Percentiles rank a stretch among this genome's conserved stretches.
Evolutionary conservation across 371 early-diverging fungal species (phyloP).

Genomic region (Chytridium lagenaria): DNA sequence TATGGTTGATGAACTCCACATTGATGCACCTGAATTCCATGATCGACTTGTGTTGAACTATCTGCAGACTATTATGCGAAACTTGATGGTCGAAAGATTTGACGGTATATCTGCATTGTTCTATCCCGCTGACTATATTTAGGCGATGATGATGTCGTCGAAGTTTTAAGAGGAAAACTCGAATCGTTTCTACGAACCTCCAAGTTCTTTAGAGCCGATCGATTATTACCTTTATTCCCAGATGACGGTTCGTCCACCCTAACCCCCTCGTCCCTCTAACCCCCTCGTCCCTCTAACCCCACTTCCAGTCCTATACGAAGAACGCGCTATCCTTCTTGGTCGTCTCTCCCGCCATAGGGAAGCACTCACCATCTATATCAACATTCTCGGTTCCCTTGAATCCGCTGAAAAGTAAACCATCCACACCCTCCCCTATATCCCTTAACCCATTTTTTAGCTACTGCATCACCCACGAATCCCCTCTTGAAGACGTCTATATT

Average conservation of each 20-base stretch:
- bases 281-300: not conserved
- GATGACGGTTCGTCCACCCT: conserved; percentile 70
- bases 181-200: conserved; percentile 70
- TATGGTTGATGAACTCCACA: conserved; percentile 71
- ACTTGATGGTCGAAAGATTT: not conserved
- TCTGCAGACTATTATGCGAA: conserved; percentile 61
- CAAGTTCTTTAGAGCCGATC: conserved; percentile 74
- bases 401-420: conserved; percentile 65
- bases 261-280: not conserved
- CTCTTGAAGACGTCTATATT: conserved; percentile 68
- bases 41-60: conserved; percentile 78
- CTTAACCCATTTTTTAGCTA: no score
- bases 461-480: conserved; percentile 59
- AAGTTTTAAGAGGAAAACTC: conserved; percentile 38
- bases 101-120: conserved; percentile 12
- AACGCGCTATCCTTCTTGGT: conserved; percentile 81
- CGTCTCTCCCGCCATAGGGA: conserved; percentile 86
- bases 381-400: conserved; percentile 71
- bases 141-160: no score
- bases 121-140: no score
- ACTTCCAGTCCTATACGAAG: conserved; percentile 68
- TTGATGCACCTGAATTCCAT: conserved; percentile 76
- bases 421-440: conserved; percentile 1
- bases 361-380: conserved; percentile 82
- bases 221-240: conserved; percentile 75